Base-by-base conservation (phyloP, 2,329 filamentous ascomycete species). In the Sporothrix mexicana region DNA sequence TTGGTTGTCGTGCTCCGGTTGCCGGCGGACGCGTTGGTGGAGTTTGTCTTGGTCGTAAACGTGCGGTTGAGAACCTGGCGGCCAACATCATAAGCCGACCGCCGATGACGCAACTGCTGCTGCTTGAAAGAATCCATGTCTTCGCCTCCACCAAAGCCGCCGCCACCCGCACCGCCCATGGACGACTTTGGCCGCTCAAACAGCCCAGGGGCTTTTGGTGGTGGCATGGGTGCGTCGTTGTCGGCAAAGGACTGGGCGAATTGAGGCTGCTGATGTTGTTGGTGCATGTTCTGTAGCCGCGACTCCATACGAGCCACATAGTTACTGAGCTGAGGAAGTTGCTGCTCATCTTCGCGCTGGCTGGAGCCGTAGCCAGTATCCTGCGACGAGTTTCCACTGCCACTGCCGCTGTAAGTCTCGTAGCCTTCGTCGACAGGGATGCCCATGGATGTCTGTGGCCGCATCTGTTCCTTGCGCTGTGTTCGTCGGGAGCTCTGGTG, bases 261-360 rank as follows among this genome's bases (percentile, higher is more conserved):
- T 0, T 61, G 13, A 9, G 15, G 47, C 45, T 43, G n/a, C 61
- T 76, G 72, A 49, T 85, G 88, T 57, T 89, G 83, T 69, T 89
- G 86, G 70, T 95, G 92, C 85, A 94, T 89, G 74, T 88, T 89
- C 67, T 90, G 88, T 55, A 98, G 83, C 49, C 93, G 90, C 76
- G 88, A 92, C 80, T 98, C 95, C 94, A 98, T 98, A 67, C 94
- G 89, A 78, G 96, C 90, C 4, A 97, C 94, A 78, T 98, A 98
- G 78, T 92, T 95, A 79, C 90, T 92, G 12, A 97, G 84, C 77
- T 95, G 90, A 20, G 93, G 91, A 2, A 90, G 88, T 0, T 88
- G 85, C 59, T 86, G 85, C 55, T 86, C 82, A 66, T 88, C 85
- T 30, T 80, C 80, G 57, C 81, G 80, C 9, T 80, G 78, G 7